Evolutionary conservation across 441 rosid genomes (phyloP), one percentile per base, ranked within the genome.

Genomic region (Populus hybrid): DNA sequence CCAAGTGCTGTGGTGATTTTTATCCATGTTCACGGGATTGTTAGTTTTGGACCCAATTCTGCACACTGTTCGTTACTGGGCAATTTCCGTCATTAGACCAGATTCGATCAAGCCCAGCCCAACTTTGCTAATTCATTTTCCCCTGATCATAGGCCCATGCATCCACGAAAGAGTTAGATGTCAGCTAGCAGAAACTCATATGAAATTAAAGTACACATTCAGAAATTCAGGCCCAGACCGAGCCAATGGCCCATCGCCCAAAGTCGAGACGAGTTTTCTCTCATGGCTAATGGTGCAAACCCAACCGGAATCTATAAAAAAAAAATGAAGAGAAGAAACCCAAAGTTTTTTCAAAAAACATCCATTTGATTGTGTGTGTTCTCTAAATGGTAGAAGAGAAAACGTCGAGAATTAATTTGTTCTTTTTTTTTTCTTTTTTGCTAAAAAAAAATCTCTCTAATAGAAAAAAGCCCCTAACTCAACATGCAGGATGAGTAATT

Each of bases 391-490:
- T 38, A 7, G 11, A 5, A 38, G 42, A 38, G 42, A 38, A 38
- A 38, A 38, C 9, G 11, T 38, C 1, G 42, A 9, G 42, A 46
- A 46, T 46, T 46, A 46, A 46, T 46, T 14, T 14, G 19, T 46
- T 46, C 0, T 0, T 42, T 3, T 11, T 42, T 46, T 12, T 3
- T 12, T 1, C 1, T 1, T 42, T 46, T 4, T 46, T 0, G 0
- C 0, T 3, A 42, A 46, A 46, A 1, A 10, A 12, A 12, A 9
- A 1, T 2, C 11, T 46, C 6, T 42, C 0, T 12, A 1, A 0
- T 42, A 0, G 0, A 0, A 42, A 0, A 1, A 12, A 42, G 2
- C 5, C 0, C 11, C 14, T 9, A 8, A 38, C 12, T 9, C 12
- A 34, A 4, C 7, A 14, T 46, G 0, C 2, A 46, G 0, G 0